Percentiles rank a stretch among this genome's conserved stretches.
These are phyloP conservation scores for Penicillium lividum DNA, from an alignment of 495 filamentous ascomycete species.

Conservation along the genomic window DNA sequence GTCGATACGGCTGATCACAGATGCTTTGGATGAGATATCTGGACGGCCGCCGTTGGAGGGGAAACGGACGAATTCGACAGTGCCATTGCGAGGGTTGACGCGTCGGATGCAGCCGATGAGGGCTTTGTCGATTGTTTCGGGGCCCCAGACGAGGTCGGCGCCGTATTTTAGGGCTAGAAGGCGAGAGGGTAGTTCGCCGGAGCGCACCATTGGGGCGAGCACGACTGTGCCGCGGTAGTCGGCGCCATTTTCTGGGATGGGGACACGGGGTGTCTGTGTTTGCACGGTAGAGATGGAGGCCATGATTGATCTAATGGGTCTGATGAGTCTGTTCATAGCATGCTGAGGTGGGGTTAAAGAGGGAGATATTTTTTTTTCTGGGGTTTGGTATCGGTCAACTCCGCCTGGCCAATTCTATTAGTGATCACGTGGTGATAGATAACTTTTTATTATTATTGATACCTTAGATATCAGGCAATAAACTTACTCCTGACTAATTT, in stretches of 20 bases:
- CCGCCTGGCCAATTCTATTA: conserved; percentile 7
- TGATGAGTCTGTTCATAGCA: conserved; percentile 49
- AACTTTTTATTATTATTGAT: not conserved
- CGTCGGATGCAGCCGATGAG: conserved; percentile 82
- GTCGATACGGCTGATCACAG: conserved; percentile 80
- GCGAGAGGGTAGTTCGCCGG: conserved; percentile 88
- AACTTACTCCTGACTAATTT: not conserved
- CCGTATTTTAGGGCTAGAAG: conserved; percentile 89
- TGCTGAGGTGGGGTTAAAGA: conserved; percentile 19
- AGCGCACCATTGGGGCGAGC: conserved; percentile 95
- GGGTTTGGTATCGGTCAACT: conserved; percentile 15
- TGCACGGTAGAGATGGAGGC: conserved; percentile 35
- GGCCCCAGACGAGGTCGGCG: conserved; percentile 96
- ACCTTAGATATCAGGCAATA: not conserved
- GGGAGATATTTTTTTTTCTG: conserved; percentile 15
- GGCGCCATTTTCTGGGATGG: conserved; percentile 84
- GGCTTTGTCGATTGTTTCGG: conserved; percentile 88
- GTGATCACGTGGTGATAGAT: conserved; percentile 32
- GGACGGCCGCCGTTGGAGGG: conserved; percentile 64
- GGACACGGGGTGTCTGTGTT: conserved; percentile 53
- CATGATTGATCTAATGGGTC: conserved; percentile 53
- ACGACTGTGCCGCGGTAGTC: conserved; percentile 93
- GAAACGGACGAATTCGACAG: conserved; percentile 78
- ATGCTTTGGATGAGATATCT: conserved; percentile 57
- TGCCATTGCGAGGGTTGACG: conserved; percentile 69